Base-by-base conservation (phyloP, 768 basidiomycete species). In the Chalciporus pseudorubinellus region DNA sequence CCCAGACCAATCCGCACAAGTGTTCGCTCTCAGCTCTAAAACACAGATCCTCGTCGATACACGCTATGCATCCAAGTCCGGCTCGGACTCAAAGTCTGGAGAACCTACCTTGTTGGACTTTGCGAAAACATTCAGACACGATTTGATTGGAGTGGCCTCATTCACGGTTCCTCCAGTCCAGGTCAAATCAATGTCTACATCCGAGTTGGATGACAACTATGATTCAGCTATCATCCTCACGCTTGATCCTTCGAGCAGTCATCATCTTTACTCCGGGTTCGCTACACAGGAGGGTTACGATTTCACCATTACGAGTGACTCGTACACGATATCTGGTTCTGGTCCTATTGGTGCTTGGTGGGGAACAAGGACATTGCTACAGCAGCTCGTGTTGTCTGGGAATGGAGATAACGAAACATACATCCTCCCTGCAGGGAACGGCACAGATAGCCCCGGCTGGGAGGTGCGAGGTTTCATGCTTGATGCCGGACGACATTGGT, bases 401-500 rank as follows among this genome's bases (percentile, higher is more conserved):
- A 38, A 38, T 45, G 53, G 19, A 39, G 11, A 26, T 4, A 21
- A 50, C 1, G 50, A 34, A 33, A 46, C 52, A 19, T 63, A 61
- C 6, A 29, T 28, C 11, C 53, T 76, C 14, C 65, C 72, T 19
- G 57, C 66, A 2, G 76, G 75, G 2, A 61, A 55, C 1, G 71
- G 72, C 1, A 58, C 63, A 0, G 75, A 77, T 57, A 58, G 67
- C 12, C 76, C 76, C 0, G 74, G 73, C 3, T 76, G 76, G 74
- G 74, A 72, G 44, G 60, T 74, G 3, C 70, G 74, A 31, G 75
- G 76, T 1, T 74, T 77, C 58, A 74, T 77, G 76, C 64, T 77
- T 2, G 76, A 77, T 51, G 70, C 65, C 6, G 76, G 73, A n/a
- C 68, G 75, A 8, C 76, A 77, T 55, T 76, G 73, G 72, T 77